phyloP scores from a whole-genome alignment of 2,329 filamentous ascomycete species.

The Penicillium polonicum region DNA sequence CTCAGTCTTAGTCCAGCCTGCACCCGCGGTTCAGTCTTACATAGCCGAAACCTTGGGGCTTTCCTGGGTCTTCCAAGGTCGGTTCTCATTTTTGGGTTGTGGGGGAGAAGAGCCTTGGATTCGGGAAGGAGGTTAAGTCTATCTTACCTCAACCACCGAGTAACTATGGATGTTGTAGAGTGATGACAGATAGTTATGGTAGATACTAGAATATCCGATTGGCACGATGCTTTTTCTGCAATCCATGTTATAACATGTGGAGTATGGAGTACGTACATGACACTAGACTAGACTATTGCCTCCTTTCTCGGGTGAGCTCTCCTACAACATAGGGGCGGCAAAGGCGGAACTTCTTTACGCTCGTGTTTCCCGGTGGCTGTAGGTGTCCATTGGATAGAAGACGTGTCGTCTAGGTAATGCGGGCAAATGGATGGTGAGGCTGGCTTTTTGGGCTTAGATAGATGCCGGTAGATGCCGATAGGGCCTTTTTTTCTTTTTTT shows the following conservation, averaged over 20 bases:
- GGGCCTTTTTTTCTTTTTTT: background rate
- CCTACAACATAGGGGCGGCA: background rate
- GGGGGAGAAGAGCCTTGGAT: background rate
- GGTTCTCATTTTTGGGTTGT: background rate
- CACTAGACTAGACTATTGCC: background rate
- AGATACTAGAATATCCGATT: background rate
- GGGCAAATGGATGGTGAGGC: background rate
- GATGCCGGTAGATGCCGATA: background rate
- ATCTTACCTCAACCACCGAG: background rate
- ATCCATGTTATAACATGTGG: background rate
- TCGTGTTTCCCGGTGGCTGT: background rate
- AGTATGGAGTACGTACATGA: background rate
- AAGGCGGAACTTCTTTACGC: background rate
- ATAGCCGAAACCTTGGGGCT: background rate
- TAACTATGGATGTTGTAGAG: background rate
- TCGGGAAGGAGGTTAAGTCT: background rate
- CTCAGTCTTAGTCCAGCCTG: background rate
- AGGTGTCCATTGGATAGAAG: background rate
- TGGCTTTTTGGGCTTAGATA: background rate
- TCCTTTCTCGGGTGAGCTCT: background rate
- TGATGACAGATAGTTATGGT: background rate
- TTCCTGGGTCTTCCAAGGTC: too few relatives aligned
- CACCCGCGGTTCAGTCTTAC: background rate
- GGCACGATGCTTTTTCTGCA: background rate
- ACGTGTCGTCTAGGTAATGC: background rate